A percentile compares a stretch with the other conserved stretches of the same genome.
Evolutionary conservation across 371 early-diverging fungal species (phyloP).

Genomic region (Coemansia sp.): DNA sequence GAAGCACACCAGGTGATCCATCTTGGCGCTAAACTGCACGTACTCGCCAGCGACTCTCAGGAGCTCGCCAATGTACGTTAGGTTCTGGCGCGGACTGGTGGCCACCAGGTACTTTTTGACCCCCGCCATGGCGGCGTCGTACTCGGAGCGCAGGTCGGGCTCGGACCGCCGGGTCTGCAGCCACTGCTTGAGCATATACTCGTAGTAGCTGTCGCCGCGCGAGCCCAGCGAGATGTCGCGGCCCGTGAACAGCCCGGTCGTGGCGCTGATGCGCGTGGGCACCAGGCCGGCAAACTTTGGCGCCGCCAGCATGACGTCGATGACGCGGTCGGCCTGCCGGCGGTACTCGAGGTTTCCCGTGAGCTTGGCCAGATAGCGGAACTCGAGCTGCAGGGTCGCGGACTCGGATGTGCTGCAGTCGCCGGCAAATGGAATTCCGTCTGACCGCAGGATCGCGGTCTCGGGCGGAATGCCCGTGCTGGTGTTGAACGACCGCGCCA

Average conservation of each 20-base stretch:
- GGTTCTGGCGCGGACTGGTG: conserved; percentile 55
- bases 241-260: conserved; percentile 46
- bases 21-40: conserved; percentile 49
- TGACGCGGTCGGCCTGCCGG: conserved; percentile 66
- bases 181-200: conserved; percentile 88
- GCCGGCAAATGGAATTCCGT: conserved; percentile 48
- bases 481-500: conserved; percentile 76
- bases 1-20: conserved; percentile 95
- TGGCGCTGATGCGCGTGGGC: conserved; percentile 66
- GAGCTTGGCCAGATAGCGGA: conserved; percentile 78
- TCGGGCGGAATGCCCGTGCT: conserved; percentile 70
- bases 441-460: conserved; percentile 48
- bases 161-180: conserved; percentile 76
- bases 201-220: conserved; percentile 91
- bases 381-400: conserved; percentile 84
- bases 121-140: conserved; percentile 74
- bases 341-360: conserved; percentile 73
- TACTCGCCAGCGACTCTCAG: conserved; percentile 24
- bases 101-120: conserved; percentile 74
- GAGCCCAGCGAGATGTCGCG: conserved; percentile 65
- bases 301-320: conserved; percentile 53
- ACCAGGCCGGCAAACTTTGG: conserved; percentile 69
- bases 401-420: conserved; percentile 72
- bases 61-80: conserved; percentile 75
- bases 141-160: conserved; percentile 63